Conservation (phyloP, 2,329 filamentous ascomycete species). For the Coniella vitis region DNA sequence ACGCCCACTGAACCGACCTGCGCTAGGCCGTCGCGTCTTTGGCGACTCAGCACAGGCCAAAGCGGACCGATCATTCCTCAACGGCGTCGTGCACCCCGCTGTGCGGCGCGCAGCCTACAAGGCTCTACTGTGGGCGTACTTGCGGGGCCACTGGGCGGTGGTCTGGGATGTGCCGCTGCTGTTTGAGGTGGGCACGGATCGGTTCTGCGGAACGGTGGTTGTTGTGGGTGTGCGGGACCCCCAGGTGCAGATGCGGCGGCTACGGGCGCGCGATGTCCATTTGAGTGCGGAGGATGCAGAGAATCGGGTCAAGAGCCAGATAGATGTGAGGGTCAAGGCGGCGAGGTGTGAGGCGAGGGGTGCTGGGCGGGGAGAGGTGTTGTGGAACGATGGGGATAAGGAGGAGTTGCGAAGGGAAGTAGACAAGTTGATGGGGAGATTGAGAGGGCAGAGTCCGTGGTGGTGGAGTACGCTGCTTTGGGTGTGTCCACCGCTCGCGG, state of each 20-base stretch:
- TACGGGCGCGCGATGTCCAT: constrained; percentile 70
- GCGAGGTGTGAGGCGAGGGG: constrained; percentile 61
- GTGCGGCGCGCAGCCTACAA: constrained; percentile 78
- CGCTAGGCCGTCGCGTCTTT: constrained; percentile 80
- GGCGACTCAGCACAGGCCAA: constrained; percentile 65
- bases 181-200: constrained; percentile 82
- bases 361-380: constrained; percentile 62
- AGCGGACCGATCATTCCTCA: constrained; percentile 69
- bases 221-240: constrained; percentile 82
- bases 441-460: constrained; percentile 58
- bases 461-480: constrained; percentile 79
- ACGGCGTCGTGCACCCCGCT: constrained; percentile 87
- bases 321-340: constrained; percentile 78
- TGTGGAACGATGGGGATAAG: constrained; percentile 82
- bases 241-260: constrained; percentile 70
- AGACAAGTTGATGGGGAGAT: constrained; percentile 53
- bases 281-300: constrained; percentile 78
- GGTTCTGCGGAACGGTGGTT: constrained; percentile 75
- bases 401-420: constrained; percentile 65
- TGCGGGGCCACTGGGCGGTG: constrained; percentile 76
- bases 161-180: constrained; percentile 88
- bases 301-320: constrained; percentile 81
- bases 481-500: constrained; percentile 68
- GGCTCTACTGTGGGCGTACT: constrained; percentile 63
- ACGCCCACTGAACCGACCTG: constrained; percentile 75